phyloP scores from a whole-genome alignment of 495 filamentous ascomycete species.

The Rhypophila decipiens region DNA sequence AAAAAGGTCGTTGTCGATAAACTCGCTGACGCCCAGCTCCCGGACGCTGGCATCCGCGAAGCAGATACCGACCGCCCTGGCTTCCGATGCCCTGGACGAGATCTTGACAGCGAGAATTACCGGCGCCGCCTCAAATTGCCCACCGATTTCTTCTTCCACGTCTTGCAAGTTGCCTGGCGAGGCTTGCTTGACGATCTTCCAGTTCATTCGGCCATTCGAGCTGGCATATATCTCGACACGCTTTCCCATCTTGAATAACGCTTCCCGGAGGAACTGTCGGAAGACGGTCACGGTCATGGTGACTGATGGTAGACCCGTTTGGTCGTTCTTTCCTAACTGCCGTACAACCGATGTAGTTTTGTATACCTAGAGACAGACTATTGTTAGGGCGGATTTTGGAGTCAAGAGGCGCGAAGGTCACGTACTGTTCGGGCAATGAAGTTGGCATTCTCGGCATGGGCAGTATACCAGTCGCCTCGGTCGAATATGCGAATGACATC shows the following conservation, averaged over 20 bases:
- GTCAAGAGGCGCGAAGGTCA: no score
- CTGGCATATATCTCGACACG: slow-evolving; percentile 85
- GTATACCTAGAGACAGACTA: slow-evolving; percentile 78
- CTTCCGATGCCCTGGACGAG: slow-evolving; percentile 76
- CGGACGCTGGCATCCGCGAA: slow-evolving; percentile 97
- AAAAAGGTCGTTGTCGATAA: slow-evolving; percentile 95
- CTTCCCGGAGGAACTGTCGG: slow-evolving; percentile 91
- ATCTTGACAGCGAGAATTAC: slow-evolving; percentile 95
- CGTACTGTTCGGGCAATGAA: slow-evolving; percentile 83
- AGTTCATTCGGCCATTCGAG: slow-evolving; percentile 67
- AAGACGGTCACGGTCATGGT: slow-evolving; percentile 92
- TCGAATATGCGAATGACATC: slow-evolving; percentile 88
- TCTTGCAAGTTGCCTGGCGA: slow-evolving; percentile 96
- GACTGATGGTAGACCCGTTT: slow-evolving; percentile 80
- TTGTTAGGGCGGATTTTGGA: no score
- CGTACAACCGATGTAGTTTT: slow-evolving; percentile 94
- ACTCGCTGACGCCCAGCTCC: slow-evolving; percentile 94
- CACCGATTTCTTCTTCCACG: slow-evolving; percentile 91
- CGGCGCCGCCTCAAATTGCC: slow-evolving; percentile 78
- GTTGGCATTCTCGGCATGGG: slow-evolving; percentile 84
- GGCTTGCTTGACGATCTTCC: slow-evolving; percentile 86
- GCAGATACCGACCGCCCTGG: slow-evolving; percentile 84
- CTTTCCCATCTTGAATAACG: slow-evolving; percentile 83
- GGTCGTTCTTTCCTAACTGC: slow-evolving; percentile 76
- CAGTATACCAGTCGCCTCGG: slow-evolving; percentile 90